These are phyloP conservation scores for Solanum arcanum DNA, from an alignment of 257 asterid genomes.

Conservation along the genomic window DNA sequence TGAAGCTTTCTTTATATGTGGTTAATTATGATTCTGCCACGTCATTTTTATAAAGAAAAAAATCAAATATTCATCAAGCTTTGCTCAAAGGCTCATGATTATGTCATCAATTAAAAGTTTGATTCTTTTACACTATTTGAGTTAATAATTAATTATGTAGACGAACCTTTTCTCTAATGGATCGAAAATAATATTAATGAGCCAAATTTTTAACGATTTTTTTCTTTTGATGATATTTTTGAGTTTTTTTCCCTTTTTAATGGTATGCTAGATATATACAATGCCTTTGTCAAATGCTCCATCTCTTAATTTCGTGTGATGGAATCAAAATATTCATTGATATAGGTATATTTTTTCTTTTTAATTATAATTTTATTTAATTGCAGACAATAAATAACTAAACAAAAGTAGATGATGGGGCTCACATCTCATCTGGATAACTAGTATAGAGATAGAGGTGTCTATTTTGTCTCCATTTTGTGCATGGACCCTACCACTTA, in stretches of 20 bases:
- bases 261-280: not conserved
- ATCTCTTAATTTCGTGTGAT: not conserved
- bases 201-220: accelerated
- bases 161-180: not conserved
- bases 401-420: not conserved
- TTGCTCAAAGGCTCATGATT: no score
- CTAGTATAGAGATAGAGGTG: not conserved
- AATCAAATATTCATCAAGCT: no score
- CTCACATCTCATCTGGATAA: not conserved
- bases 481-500: not conserved
- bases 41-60: no score
- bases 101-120: no score
- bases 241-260: no score
- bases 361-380: not conserved
- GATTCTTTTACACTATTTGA: no score
- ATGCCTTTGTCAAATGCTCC: not conserved
- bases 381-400: not conserved
- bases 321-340: not conserved
- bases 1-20: no score
- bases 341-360: not conserved
- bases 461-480: not conserved
- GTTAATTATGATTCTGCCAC: no score
- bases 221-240: no score
- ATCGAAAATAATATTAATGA: no score
- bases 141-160: no score